These are phyloP conservation scores for Scenedesmus sp. DNA, from an alignment of 163 green algal species.

Conservation along the genomic window DNA sequence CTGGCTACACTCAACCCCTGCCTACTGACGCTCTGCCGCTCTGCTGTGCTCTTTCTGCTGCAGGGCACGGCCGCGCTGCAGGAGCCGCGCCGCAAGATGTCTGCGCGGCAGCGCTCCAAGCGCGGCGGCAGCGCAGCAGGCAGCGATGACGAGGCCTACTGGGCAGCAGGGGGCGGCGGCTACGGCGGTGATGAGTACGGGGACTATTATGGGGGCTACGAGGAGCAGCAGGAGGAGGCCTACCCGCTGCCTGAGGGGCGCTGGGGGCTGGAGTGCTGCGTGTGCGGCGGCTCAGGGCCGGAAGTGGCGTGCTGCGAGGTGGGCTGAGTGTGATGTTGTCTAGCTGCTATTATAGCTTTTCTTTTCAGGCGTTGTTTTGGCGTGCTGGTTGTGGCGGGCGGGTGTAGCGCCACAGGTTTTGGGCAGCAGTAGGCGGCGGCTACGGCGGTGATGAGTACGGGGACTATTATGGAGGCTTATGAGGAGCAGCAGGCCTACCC, in stretches of 20 bases:
- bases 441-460: too few relatives aligned
- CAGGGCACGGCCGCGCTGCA: background rate
- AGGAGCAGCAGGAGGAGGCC: background rate
- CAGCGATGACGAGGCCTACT: constrained; percentile 5
- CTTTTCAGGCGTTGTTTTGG: background rate
- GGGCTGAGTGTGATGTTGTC: background rate
- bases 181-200: constrained; percentile 11
- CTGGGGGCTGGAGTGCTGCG: constrained; percentile 29
- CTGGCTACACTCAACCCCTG: background rate
- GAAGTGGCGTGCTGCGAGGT: constrained; percentile 44
- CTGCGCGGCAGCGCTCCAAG: constrained; percentile 30
- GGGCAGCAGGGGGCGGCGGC: background rate
- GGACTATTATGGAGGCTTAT: background rate
- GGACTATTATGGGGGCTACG: background rate
- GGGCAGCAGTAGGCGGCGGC: too few relatives aligned
- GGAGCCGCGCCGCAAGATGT: constrained; percentile 19
- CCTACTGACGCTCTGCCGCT: background rate
- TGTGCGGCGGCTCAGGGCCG: background rate
- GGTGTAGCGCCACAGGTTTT: too few relatives aligned
- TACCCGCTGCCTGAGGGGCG: constrained; percentile 23
- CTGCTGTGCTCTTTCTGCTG: background rate
- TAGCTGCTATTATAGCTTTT: too few relatives aligned
- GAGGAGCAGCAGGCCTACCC: too few relatives aligned
- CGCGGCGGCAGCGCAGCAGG: background rate
- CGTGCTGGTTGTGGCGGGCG: too few relatives aligned